Evolutionary conservation across 345 rosid species (phyloP).

Genomic region (Ricinus communis): DNA sequence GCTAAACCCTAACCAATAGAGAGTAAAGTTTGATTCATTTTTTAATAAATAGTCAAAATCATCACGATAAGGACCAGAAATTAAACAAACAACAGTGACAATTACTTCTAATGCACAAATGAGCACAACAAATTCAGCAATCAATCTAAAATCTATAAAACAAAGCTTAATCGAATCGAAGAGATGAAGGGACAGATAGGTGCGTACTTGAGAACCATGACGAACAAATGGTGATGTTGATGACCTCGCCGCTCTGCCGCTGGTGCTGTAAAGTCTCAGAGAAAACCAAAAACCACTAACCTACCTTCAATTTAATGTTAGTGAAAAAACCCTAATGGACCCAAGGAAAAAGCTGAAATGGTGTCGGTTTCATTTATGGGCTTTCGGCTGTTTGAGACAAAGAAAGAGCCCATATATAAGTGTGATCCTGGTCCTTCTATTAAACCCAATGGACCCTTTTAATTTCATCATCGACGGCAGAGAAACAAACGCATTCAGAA

Average conservation of each 20-base stretch:
- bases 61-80: too few species aligned
- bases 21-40: background rate
- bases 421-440: background rate
- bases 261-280: background rate
- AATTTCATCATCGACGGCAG: too few species aligned
- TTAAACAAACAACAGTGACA: too few species aligned
- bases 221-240: background rate
- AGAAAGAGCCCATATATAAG: background rate
- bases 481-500: too few species aligned
- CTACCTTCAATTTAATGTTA: conserved; percentile 8
- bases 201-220: conserved; percentile 29
- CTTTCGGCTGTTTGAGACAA: background rate
- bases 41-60: too few species aligned
- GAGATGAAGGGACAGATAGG: background rate
- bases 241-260: conserved; percentile 15
- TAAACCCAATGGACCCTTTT: background rate
- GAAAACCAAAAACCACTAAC: conserved; percentile 7
- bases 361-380: background rate
- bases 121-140: background rate
- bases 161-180: background rate
- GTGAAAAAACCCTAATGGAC: background rate
- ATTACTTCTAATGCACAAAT: background rate
- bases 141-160: background rate
- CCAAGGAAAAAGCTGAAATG: background rate
- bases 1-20: background rate